phyloP scores from a whole-genome alignment of 345 rosid species.

The Ceriops zippeliana region DNA sequence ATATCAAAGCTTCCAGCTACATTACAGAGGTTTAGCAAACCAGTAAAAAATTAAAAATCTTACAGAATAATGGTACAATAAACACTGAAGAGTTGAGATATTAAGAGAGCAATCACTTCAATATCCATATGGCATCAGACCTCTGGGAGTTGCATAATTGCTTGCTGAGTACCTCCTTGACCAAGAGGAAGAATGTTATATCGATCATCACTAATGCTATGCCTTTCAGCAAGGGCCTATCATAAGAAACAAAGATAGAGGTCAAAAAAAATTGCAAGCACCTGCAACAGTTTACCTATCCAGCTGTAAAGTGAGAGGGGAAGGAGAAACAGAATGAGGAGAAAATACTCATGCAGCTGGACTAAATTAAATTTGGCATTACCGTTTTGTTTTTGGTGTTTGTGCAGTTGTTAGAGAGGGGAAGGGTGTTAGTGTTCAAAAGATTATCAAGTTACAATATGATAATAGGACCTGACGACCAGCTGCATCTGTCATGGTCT shows the following conservation, averaged over 20 bases:
- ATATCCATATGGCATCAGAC: conserved; percentile 38
- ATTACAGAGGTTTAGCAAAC: too few relatives aligned
- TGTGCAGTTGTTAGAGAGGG: not conserved
- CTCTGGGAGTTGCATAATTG: conserved; percentile 83
- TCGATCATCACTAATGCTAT: conserved; percentile 24
- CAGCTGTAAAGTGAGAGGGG: too few relatives aligned
- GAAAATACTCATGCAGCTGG: too few relatives aligned
- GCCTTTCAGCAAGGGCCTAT: conserved; percentile 68
- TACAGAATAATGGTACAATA: not conserved
- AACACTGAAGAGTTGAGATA: conserved; percentile 6
- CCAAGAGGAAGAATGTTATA: conserved; percentile 92
- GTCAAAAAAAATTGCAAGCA: not conserved
- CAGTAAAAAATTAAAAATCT: not conserved
- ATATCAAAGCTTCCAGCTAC: too few relatives aligned
- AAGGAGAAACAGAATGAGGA: too few relatives aligned
- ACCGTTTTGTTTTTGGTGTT: too few relatives aligned
- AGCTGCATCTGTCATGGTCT: conserved; percentile 52
- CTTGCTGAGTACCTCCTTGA: conserved; percentile 75
- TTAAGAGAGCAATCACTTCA: conserved; percentile 13
- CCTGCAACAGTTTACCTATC: not conserved
- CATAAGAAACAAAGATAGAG: conserved; percentile 18
- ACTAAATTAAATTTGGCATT: too few relatives aligned
- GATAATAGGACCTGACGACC: conserved; percentile 53
- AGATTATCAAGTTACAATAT: conserved; percentile 5
- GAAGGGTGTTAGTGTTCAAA: not conserved